Evolutionary conservation across 2,329 filamentous ascomycete species (phyloP), one percentile per base, ranked within the genome.

Genomic region (Corniculantispora saksenae): DNA sequence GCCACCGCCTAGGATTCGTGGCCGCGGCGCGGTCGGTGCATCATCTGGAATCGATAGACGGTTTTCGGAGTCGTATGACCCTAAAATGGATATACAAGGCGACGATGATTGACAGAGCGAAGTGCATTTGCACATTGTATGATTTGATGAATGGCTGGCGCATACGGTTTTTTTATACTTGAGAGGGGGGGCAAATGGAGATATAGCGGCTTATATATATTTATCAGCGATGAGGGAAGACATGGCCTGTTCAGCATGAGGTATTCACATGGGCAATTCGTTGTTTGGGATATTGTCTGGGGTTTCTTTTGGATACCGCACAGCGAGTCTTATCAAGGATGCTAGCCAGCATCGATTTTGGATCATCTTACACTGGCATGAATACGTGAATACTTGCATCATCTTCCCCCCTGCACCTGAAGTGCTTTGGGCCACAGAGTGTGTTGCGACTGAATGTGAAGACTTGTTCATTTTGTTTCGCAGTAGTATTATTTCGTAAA

Each of bases 11-110:
- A 76, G 68, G 53, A 72, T 82, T n/a, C 88, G 91, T 32, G 93
- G 93, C 12, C 87, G 93, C 47, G 93, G 93, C 45, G 86, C 86
- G 17, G 82, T 86, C 47, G 80, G 83, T 5, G 83, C 83, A 1
- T 77, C 80, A 6, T 89, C 88, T 29, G 88, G 86, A 12, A 96
- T 97, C 69, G 93, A 97, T 72, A 82, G 85, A 27, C 91, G 91
- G 61, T 98, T 97, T 75, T 89, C 90, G 1, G 80, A 87, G 1
- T 84, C 81, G 58, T 90, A 90, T 70, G 82, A 87, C 66, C 84
- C 85, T 0, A 82, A 77, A 8, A 74, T 79, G n/a, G 86, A 91
- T 70, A 76, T 90, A 3, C 78, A 82, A 47, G 77, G 81, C 56
- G 83, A 84, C 67, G 78, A 79, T 2, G 80, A 81, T 13, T 1